phyloP scores from a whole-genome alignment of 768 basidiomycete genomes.

The Asterophora lycoperdoides region DNA sequence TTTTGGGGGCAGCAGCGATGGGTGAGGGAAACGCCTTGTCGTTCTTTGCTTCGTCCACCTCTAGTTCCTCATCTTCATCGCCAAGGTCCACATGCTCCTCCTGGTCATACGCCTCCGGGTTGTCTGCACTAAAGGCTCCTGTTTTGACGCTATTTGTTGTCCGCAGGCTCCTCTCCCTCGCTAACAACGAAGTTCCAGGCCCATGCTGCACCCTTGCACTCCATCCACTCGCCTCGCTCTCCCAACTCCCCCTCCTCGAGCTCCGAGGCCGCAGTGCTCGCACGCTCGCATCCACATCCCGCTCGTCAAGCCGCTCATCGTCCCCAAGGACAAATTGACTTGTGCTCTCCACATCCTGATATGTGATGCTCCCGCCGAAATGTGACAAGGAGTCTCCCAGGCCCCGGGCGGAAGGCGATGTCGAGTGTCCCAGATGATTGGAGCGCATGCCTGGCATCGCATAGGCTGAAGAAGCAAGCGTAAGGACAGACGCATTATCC shows the following conservation, averaged over 20 bases:
- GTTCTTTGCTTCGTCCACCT: no score
- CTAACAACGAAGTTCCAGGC: slow-evolving; percentile 41
- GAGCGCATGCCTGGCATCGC: slow-evolving; percentile 59
- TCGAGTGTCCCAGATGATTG: slow-evolving; percentile 38
- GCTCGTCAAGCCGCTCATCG: slow-evolving; percentile 58
- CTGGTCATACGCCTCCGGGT: slow-evolving; percentile 28
- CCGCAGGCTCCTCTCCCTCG: slow-evolving; percentile 56
- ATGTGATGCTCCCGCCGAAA: slow-evolving; percentile 56
- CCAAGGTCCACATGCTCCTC: slow-evolving; percentile 23
- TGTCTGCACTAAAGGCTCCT: slow-evolving; percentile 50
- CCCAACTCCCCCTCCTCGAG: slow-evolving; percentile 87
- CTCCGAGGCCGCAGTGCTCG: slow-evolving; percentile 85
- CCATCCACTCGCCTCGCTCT: slow-evolving; percentile 86
- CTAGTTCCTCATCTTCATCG: slow-evolving; percentile 12
- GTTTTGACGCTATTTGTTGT: slow-evolving; percentile 58
- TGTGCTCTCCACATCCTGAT: slow-evolving; percentile 60
- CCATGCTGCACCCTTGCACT: slow-evolving; percentile 62
- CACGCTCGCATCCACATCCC: slow-evolving; percentile 84
- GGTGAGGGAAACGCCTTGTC: slow-evolving; percentile 2
- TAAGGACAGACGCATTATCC: slow-evolving; percentile 90
- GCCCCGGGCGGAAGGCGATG: slow-evolving; percentile 48
- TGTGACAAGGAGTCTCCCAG: slow-evolving; percentile 66
- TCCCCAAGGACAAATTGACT: slow-evolving; percentile 67
- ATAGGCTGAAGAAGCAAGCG: slow-evolving; percentile 91
- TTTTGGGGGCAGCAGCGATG: slow-evolving; percentile 3